A percentile compares a stretch with the other conserved stretches of the same genome.
phyloP scores from a whole-genome alignment of 805 yeast species.

The Ogataea salicorniae region DNA sequence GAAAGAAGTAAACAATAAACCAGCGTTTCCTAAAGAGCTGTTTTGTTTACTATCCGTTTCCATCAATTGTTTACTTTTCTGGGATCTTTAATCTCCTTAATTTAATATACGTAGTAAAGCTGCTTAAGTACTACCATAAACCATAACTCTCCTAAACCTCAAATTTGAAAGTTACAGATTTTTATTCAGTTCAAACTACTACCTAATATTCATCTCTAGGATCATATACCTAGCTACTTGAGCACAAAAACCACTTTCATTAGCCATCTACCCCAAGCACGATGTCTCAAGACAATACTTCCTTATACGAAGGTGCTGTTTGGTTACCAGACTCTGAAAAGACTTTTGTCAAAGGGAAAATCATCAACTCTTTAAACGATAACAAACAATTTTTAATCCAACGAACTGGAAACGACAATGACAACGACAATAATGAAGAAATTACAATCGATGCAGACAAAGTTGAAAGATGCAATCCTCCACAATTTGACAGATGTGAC shows the following conservation, averaged over 20 bases:
- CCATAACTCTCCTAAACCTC: no score
- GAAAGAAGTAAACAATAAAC: background rate
- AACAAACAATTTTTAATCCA: conserved; percentile 33
- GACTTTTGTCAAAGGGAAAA: conserved; percentile 57
- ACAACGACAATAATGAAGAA: conserved; percentile 11
- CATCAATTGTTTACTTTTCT: background rate
- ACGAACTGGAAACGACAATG: conserved; percentile 27
- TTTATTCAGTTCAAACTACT: no score
- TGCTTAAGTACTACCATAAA: no score
- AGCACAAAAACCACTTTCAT: background rate
- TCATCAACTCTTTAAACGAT: conserved; percentile 38
- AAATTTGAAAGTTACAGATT: no score
- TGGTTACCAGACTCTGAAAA: conserved; percentile 67
- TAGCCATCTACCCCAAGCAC: background rate
- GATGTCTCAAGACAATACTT: conserved; percentile 31
- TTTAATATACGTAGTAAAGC: no score
- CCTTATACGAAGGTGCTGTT: conserved; percentile 48
- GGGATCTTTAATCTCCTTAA: background rate
- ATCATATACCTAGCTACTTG: no score
- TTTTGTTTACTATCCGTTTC: no score
- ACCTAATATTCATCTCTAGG: no score
- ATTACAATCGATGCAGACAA: conserved; percentile 35
- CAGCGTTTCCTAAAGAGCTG: no score
- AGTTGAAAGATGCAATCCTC: conserved; percentile 75
- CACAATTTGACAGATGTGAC: conserved; percentile 81